Evolutionary conservation across 768 basidiomycete genomes (phyloP), one percentile per base, ranked within the genome.

Genomic region (Leccinum truebloodii): DNA sequence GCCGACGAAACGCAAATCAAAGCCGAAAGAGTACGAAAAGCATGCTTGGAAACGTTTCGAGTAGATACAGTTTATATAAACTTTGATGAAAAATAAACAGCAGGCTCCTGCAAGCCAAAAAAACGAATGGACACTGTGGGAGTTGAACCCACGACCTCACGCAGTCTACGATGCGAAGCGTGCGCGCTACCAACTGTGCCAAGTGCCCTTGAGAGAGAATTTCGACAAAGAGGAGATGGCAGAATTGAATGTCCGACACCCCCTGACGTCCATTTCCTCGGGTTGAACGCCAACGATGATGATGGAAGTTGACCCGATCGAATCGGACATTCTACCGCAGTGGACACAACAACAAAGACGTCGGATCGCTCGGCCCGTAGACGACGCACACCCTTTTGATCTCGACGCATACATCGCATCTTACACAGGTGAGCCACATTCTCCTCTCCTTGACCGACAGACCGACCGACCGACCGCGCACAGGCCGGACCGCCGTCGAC

Each of bases 361-460:
- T 58, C 68, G 71, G 24, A 52, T 58, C 37, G 64, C 79, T 22
- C 81, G 81, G 2, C 75, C 77, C 13, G 81, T 94, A 14, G 88
- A 94, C 72, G 90, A 91, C 48, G 81, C 81, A 0, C 92, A 94
- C 69, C 92, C 94, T 4, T 95, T 94, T 69, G 94, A 96, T 69
- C 83, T 95, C 56, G 94, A 95, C 59, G 74, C 84, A 46, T 90
- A 92, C 72, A 86, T 88, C 60, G 78, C 87, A 48, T 83, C 84
- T 56, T 95, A 95, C 76, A 80, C 67, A 20, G 41, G 41, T 44
- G 18, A 41, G 39, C 18, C 18, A 41, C 41, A 4, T n/a, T 10
- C 41, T 44, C n/a, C n/a, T n/a, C 41, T 8, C 37, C 16, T 13
- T 6, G 1, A 35, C 35, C 37, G 37, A 39, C 39, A 1, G 39